phyloP scores from a whole-genome alignment of 148 eudicot genomes.

The Vaccinium myrtillus region DNA sequence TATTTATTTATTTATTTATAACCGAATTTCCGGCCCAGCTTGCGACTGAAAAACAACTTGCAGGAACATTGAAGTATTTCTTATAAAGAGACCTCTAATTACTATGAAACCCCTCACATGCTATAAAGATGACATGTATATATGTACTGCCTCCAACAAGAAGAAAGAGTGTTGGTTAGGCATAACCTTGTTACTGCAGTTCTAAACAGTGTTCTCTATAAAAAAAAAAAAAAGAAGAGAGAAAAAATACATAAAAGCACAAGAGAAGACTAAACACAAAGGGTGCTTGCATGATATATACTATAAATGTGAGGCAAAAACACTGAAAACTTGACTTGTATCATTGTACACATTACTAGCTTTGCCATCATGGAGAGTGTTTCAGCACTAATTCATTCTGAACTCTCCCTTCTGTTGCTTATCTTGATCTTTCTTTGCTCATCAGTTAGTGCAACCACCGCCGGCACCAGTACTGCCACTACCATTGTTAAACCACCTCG shows the following conservation, averaged over 20 bases:
- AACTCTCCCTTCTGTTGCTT: background rate
- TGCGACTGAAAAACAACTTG: background rate
- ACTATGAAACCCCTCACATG: background rate
- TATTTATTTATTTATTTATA: too few relatives aligned
- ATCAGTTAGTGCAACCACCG: background rate
- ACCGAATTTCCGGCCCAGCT: too few relatives aligned
- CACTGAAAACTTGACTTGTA: background rate
- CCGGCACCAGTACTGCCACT: background rate
- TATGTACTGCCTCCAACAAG: background rate
- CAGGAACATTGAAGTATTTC: background rate
- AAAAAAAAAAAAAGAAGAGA: too few relatives aligned
- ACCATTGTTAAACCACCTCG: background rate
- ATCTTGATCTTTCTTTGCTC: background rate
- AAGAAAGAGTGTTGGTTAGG: background rate
- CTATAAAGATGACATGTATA: background rate
- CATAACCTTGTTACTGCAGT: background rate
- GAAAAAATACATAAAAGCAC: background rate
- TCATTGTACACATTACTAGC: background rate
- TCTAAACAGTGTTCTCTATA: background rate
- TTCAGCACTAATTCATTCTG: background rate
- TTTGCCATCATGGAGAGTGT: background rate
- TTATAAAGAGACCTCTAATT: background rate
- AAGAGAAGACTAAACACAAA: background rate
- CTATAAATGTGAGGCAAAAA: background rate
- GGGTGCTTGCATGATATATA: background rate